These are phyloP conservation scores for Wickerhamiella lipophila DNA, from an alignment of 805 yeast species.

Conservation along the genomic window DNA sequence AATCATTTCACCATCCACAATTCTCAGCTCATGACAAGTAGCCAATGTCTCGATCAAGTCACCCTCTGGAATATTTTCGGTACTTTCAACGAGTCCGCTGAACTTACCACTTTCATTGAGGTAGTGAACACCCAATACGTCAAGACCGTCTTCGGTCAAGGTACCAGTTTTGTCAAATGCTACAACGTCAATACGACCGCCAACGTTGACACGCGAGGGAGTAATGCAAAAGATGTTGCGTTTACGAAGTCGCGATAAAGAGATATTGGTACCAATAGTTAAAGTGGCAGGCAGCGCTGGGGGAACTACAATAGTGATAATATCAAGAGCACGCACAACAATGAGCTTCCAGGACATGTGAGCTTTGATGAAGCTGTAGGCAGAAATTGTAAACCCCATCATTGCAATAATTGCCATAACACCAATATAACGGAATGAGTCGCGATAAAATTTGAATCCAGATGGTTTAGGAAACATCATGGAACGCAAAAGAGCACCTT, in stretches of 20 bases:
- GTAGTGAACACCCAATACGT: constrained; percentile 55
- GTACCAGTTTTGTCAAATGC: constrained; percentile 98
- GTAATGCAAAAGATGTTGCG: constrained; percentile 75
- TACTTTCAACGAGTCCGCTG: constrained; percentile 16
- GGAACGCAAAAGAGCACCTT: constrained; percentile 84
- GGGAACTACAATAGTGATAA: constrained; percentile 93
- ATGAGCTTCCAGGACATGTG: constrained; percentile 60
- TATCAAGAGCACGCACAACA: constrained; percentile 79
- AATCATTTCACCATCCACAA: constrained; percentile 62
- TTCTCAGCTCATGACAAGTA: constrained; percentile 77
- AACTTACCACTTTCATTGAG: constrained; percentile 20
- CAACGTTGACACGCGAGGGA: constrained; percentile 90
- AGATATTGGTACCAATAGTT: constrained; percentile 92
- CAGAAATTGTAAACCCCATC: constrained; percentile 72
- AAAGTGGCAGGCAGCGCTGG: constrained; percentile 97
- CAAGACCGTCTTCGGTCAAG: constrained; percentile 90
- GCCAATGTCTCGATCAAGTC: constrained; percentile 32
- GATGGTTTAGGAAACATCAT: constrained; percentile 94
- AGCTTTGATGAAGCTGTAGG: constrained; percentile 65
- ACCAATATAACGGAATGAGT: constrained; percentile 91
- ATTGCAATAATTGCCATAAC: constrained; percentile 81
- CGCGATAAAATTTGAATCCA: constrained; percentile 85
- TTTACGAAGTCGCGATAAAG: constrained; percentile 58
- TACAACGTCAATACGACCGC: constrained; percentile 80
- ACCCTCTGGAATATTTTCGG: constrained; percentile 15